Percentiles rank a stretch among this genome's conserved stretches.
phyloP scores from a whole-genome alignment of 495 filamentous ascomycete species.

The Bacidia rubella region DNA sequence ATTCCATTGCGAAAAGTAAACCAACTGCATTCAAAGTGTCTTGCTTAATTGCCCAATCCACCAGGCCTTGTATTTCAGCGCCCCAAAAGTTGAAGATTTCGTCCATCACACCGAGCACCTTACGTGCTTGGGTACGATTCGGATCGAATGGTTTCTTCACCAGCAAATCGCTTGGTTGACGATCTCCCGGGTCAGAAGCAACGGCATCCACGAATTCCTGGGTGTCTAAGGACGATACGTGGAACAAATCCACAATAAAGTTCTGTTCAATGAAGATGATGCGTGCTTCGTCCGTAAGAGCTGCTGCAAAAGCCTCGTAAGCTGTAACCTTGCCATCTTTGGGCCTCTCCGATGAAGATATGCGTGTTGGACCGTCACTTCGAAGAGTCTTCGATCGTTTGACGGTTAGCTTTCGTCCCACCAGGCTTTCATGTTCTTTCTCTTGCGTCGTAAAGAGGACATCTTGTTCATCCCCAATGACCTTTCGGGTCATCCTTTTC shows the following conservation, averaged over 20 bases:
- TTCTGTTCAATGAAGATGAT: conserved; percentile 86
- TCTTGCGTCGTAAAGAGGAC: conserved; percentile 77
- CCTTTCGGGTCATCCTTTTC: conserved; percentile 68
- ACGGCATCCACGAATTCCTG: conserved; percentile 74
- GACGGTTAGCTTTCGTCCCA: conserved; percentile 82
- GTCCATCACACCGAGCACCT: conserved; percentile 73
- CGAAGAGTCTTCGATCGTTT: conserved; percentile 78
- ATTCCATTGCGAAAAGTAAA: conserved; percentile 66
- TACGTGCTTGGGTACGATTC: conserved; percentile 66
- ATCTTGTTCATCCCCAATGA: conserved; percentile 73
- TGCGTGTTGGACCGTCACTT: conserved; percentile 46
- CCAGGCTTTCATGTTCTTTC: conserved; percentile 60
- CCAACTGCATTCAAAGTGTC: conserved; percentile 90
- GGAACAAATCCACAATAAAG: conserved; percentile 88
- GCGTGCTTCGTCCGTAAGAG: conserved; percentile 62
- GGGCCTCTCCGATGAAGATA: conserved; percentile 42
- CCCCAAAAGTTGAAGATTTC: conserved; percentile 72
- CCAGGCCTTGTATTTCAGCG: conserved; percentile 59
- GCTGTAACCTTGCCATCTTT: conserved; percentile 54
- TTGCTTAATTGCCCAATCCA: conserved; percentile 68
- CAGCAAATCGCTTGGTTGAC: conserved; percentile 54
- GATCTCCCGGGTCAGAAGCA: conserved; percentile 48
- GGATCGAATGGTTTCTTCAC: conserved; percentile 65
- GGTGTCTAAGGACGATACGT: conserved; percentile 61
- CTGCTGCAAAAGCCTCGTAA: conserved; percentile 71